A percentile compares a stretch with the other conserved stretches of the same genome.
phyloP scores from a whole-genome alignment of 2,329 filamentous ascomycete genomes.

The Canariomyces notabilis region DNA sequence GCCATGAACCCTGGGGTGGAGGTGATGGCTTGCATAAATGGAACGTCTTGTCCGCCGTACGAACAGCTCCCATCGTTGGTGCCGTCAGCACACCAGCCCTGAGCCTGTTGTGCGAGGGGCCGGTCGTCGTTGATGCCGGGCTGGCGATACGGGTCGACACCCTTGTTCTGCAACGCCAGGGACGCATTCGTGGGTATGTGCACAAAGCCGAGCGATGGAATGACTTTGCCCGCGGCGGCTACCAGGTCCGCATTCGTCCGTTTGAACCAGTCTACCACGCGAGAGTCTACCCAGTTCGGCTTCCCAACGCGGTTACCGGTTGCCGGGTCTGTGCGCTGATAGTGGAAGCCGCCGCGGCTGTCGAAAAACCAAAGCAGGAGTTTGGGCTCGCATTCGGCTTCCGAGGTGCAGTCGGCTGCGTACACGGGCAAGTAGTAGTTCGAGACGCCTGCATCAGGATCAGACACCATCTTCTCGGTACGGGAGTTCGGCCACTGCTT shows the following conservation, averaged over 20 bases:
- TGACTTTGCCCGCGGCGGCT: conserved; percentile 26
- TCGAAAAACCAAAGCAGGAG: conserved; percentile 61
- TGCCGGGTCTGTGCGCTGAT: conserved; percentile 26
- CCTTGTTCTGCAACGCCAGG: conserved; percentile 25
- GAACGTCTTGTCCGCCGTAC: conserved; percentile 42
- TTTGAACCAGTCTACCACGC: conserved; percentile 42
- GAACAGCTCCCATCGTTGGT: conserved; percentile 23
- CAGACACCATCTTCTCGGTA: conserved; percentile 25
- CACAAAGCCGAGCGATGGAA: conserved; percentile 45
- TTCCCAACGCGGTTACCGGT: conserved; percentile 20
- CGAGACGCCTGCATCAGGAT: conserved; percentile 22
- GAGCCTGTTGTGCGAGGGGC: conserved; percentile 29
- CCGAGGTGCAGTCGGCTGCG: conserved; percentile 14
- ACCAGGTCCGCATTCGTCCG: conserved; percentile 34
- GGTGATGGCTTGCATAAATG: conserved; percentile 53
- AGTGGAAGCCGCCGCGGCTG: conserved; percentile 43
- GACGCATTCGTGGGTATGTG: conserved; percentile 41
- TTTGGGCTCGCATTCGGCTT: conserved; percentile 19
- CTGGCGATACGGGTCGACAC: conserved; percentile 26
- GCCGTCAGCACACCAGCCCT: conserved; percentile 31
- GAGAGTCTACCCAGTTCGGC: conserved; percentile 40
- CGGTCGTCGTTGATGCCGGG: conserved; percentile 34
- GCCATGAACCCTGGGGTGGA: conserved; percentile 45
- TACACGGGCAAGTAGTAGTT: conserved; percentile 33
- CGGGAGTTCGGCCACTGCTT: conserved; percentile 21